Evolutionary conservation across 352 stramenopile genomes (phyloP).

Genomic region (Globisporangium paroecandrum): DNA sequence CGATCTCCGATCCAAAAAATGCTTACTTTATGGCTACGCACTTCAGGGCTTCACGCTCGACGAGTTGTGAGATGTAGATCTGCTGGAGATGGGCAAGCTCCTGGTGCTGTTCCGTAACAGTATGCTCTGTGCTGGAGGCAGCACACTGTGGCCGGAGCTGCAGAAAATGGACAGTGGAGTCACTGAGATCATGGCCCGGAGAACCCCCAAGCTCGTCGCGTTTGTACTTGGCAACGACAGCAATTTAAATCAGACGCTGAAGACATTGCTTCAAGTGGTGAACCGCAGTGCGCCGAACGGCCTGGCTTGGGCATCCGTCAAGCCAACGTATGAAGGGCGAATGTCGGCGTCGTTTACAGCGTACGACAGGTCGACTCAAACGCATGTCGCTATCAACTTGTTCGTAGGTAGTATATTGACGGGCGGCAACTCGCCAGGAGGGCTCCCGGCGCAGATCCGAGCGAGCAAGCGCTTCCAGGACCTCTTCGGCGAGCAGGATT

Average conservation of each 20-base stretch:
- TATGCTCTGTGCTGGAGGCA: slow-evolving; percentile 6
- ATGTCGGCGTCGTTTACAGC: slow-evolving; percentile 34
- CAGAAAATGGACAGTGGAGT: slow-evolving; percentile 10
- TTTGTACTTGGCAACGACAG: slow-evolving; percentile 8
- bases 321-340: not conserved
- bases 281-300: slow-evolving; percentile 22
- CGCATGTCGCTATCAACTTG: slow-evolving; percentile 42
- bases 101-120: slow-evolving; percentile 42
- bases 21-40: slow-evolving; percentile 41
- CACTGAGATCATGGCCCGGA: slow-evolving; percentile 30
- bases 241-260: slow-evolving; percentile 14
- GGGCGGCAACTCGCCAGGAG: slow-evolving; percentile 32
- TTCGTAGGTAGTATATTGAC: slow-evolving; percentile 40
- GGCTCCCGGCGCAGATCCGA: slow-evolving; percentile 34
- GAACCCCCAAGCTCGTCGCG: slow-evolving; percentile 16
- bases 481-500: slow-evolving; percentile 43
- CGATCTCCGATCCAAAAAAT: slow-evolving; percentile 34
- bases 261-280: slow-evolving; percentile 22
- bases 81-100: slow-evolving; percentile 37
- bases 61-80: not conserved
- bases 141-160: not conserved
- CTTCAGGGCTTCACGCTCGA: slow-evolving; percentile 29
- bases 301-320: slow-evolving; percentile 23
- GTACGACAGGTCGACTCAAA: slow-evolving; percentile 12
- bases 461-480: slow-evolving; percentile 24